Evolutionary conservation across 148 eudicot species (phyloP), one percentile per base, ranked within the genome.

Genomic region (Vaccinium darrowii): DNA sequence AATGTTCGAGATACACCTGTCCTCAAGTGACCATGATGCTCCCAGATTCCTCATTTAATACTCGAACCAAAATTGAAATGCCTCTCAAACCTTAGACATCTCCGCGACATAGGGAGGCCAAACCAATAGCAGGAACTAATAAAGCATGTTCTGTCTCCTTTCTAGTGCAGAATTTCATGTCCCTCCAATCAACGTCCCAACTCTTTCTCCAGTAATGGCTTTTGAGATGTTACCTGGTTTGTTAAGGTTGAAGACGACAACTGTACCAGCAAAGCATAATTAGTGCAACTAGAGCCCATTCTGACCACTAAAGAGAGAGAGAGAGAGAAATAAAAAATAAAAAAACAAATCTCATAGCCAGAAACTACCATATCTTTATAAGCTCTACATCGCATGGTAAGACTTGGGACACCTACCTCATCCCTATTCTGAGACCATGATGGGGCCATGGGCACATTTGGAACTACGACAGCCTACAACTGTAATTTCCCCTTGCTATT

Each of bases 171-270:
- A 84, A 81, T 85, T 87, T 78, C 85, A 83, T 36, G 92, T 89
- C 60, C 91, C 93, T 83, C 95, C 98, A 50, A 97, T 95, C 39
- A 97, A 89, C 33, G 99, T 97, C 62, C 99, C 99, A 11, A 97
- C 99, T 51, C 87, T 93, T 87, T 97, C 99, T 82, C 99, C 99
- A 58, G 73, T 86, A 81, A 97, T 95, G 75, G 99, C 99, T 89
- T 88, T 95, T 6, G 98, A 83, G 82, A 97, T 94, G 89, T 95
- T 95, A 21, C 98, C 96, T 52, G 93, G 90, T 88, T 94, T 89
- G 86, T 90, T 91, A 67, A 97, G 90, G 86, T 97, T 94, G 91
- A 97, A 97, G 81, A 97, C 99, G 3, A 97, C 96, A 81, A 97
- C 99, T 97, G 89, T 87, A 84, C 23, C 60, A 80, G 14, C 52